Base-by-base conservation (phyloP, 805 yeast genomes). In the Cyberlindnera bimundalis region DNA sequence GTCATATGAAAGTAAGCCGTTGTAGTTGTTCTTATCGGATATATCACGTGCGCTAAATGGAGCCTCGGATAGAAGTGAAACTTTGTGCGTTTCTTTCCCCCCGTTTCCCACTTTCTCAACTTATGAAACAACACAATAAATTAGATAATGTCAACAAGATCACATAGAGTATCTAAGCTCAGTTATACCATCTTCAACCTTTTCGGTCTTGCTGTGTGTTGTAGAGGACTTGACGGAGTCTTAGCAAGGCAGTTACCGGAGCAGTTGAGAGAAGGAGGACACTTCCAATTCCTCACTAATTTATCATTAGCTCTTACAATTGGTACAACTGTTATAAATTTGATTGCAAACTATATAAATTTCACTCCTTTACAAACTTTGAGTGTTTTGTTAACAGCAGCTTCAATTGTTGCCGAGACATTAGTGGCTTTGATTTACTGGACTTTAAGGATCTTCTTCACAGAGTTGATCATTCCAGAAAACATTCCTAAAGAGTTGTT, bases 221-320 rank as follows among this genome's bases (percentile, higher is more conserved):
- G 15, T 16, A 35, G 32, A 30, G 47, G 43, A 2, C 25, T 43
- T 21, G 7, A 5, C 15, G 27, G 34, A 2, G 35, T 36, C 10
- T 4, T 39, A 6, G 25, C 10, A 8, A 38, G 47, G 16, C 40
- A 54, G 12, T 60, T 84, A 19, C 88, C 89, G 1, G 64, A 61
- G 1, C 65, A 61, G 27, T 59, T 83, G 20, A 64, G 54, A 2
- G 59, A 62, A 17, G 91, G 80, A 1, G 91, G 91, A 2, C 84
- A 76, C 42, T 73, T 71, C 62, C 91, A 84, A 55, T 84, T 84
- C 56, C 65, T 84, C 37, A 84, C 93, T 4, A 83, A 81, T 55
- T 52, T 82, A n/a, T 73, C 83, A 8, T 67, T 81, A 24, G 53
- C 62, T 2, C 53, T 72, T 14, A 71, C 84, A 2, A 48, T 77